Percentiles rank a stretch among this genome's conserved stretches.
phyloP scores from a whole-genome alignment of 441 rosid species.

The Adansonia gregorii region DNA sequence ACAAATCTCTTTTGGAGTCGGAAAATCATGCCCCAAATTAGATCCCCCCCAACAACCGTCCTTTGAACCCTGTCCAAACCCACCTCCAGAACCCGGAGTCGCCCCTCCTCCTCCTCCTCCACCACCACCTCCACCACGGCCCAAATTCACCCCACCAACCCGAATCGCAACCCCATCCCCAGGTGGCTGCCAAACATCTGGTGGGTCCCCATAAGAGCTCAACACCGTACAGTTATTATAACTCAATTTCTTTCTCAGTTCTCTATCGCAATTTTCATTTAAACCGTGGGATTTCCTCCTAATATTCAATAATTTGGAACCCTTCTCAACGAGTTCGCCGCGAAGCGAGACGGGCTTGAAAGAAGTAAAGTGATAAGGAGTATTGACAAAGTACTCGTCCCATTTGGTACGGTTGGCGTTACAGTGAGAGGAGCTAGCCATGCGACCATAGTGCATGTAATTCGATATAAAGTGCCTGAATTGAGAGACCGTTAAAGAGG shows the following conservation, averaged over 20 bases:
- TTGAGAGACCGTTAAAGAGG: conserved; percentile 62
- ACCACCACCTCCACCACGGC: conserved; percentile 48
- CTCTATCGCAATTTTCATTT: conserved; percentile 36
- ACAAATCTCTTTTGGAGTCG: conserved; percentile 92
- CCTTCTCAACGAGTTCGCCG: conserved; percentile 55
- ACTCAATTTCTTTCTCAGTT: conserved; percentile 37
- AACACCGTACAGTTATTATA: conserved; percentile 27
- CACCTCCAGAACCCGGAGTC: conserved; percentile 46
- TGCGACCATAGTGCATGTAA: conserved; percentile 56
- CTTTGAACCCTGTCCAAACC: conserved; percentile 54
- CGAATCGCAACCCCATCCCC: conserved; percentile 73
- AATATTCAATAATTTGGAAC: conserved; percentile 41
- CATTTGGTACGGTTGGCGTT: conserved; percentile 44
- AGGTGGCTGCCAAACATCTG: conserved; percentile 99
- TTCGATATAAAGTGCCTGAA: conserved; percentile 60
- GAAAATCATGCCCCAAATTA: conserved; percentile 76
- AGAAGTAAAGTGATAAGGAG: conserved; percentile 51
- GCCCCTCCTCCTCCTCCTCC: conserved; percentile 42
- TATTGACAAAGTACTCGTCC: conserved; percentile 48
- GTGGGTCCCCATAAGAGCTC: conserved; percentile 84
- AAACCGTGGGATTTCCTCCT: conserved; percentile 34
- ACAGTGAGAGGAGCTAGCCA: conserved; percentile 45
- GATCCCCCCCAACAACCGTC: conserved; percentile 92
- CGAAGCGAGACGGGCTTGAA: conserved; percentile 62
- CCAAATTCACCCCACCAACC: conserved; percentile 47